These are phyloP conservation scores for Teunomyces atbi DNA, from an alignment of 805 yeast genomes.

Conservation along the genomic window DNA sequence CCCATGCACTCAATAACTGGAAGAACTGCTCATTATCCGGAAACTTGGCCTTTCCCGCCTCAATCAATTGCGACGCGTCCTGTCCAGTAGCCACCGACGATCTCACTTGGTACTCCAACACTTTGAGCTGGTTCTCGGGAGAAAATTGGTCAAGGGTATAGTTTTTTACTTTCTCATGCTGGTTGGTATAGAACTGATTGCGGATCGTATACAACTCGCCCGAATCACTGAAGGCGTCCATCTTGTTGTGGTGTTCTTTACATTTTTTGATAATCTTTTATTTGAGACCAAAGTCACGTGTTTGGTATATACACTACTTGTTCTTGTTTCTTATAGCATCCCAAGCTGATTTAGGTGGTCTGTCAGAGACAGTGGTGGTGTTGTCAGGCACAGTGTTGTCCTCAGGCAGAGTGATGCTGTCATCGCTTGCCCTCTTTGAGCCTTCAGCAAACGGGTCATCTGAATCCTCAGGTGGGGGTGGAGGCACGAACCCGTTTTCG, in stretches of 20 bases:
- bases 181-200: conserved; percentile 62
- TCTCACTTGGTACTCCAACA: conserved; percentile 41
- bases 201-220: conserved; percentile 55
- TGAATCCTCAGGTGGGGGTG: not conserved
- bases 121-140: conserved; percentile 35
- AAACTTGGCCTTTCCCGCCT: conserved; percentile 30
- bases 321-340: conserved; percentile 13
- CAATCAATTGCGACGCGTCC: conserved; percentile 41
- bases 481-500: conserved; percentile 26
- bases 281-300: not conserved
- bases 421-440: conserved; percentile 1
- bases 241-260: conserved; percentile 12
- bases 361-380: not conserved
- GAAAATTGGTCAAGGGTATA: conserved; percentile 39
- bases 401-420: not conserved
- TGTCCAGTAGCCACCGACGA: conserved; percentile 35
- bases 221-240: conserved; percentile 42
- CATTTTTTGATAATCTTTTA: not conserved
- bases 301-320: conserved; percentile 1
- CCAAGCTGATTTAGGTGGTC: conserved; percentile 17
- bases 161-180: conserved; percentile 44
- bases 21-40: conserved; percentile 35
- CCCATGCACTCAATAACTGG: conserved; percentile 41
- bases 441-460: not conserved
- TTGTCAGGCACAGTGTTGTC: not conserved